A percentile compares a stretch with the other conserved stretches of the same genome.
Conservation (phyloP, 2,329 filamentous ascomycete genomes). For the Rugonectria rugulosa region DNA sequence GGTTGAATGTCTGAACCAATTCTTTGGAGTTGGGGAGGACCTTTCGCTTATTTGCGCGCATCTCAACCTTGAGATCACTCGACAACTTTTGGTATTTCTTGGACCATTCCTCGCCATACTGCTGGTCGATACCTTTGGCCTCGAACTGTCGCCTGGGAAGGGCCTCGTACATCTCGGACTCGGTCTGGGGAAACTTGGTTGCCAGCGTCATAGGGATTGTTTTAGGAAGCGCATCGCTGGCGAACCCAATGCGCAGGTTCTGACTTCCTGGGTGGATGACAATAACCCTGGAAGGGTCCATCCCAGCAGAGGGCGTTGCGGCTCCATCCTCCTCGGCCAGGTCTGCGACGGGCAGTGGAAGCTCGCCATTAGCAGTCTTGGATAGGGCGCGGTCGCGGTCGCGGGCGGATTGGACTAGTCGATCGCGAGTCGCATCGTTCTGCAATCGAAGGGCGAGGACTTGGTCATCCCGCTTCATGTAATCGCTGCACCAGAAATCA, state of each 20-base stretch:
- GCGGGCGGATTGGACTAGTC: conserved; percentile 84
- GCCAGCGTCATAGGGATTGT: conserved; percentile 94
- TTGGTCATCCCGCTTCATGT: conserved; percentile 98
- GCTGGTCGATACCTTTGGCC: conserved; percentile 72
- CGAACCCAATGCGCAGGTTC: conserved; percentile 91
- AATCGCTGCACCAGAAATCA: conserved; percentile 70
- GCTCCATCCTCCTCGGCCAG: conserved; percentile 65
- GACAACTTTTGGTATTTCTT: conserved; percentile 83
- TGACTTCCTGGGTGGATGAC: conserved; percentile 96
- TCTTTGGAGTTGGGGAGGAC: conserved; percentile 98
- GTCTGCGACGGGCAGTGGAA: conserved; percentile 66
- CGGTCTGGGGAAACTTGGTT: conserved; percentile 76
- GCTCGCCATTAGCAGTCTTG: conserved; percentile 73
- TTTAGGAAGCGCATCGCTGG: conserved; percentile 94
- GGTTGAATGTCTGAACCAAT: conserved; percentile 92
- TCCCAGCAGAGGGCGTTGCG: conserved; percentile 63
- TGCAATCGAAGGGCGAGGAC: conserved; percentile 88
- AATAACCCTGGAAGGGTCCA: conserved; percentile 87
- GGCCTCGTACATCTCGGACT: conserved; percentile 82
- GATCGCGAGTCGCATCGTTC: conserved; percentile 84
- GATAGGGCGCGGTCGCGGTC: conserved; percentile 88
- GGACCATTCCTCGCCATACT: conserved; percentile 84
- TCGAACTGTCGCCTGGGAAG: conserved; percentile 76
- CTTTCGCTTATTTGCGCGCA: conserved; percentile 93
- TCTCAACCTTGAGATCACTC: conserved; percentile 85